These are phyloP conservation scores for Talaromyces sp. DNA, from an alignment of 2,329 filamentous ascomycete genomes.

Conservation along the genomic window DNA sequence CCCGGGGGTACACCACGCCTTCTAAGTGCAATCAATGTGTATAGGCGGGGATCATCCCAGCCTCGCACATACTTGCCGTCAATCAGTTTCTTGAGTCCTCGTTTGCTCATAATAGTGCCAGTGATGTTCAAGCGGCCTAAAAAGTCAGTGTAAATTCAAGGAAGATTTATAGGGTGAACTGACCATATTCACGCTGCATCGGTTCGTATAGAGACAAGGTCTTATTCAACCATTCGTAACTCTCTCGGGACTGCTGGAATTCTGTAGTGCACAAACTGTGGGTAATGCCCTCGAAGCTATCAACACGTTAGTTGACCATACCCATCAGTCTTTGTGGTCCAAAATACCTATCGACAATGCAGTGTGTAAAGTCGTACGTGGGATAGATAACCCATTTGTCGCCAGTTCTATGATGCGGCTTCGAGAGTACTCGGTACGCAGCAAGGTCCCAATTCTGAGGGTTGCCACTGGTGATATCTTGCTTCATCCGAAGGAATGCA, in stretches of 20 bases:
- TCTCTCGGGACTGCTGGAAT: conserved; percentile 78
- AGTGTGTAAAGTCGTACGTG: conserved; percentile 90
- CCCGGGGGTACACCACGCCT: conserved; percentile 83
- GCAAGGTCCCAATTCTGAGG: conserved; percentile 96
- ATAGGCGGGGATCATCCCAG: conserved; percentile 90
- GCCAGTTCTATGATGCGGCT: conserved; percentile 61
- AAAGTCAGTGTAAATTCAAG: background rate
- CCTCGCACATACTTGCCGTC: conserved; percentile 71
- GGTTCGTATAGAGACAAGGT: conserved; percentile 64
- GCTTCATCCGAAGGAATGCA: conserved; percentile 90
- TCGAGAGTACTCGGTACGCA: conserved; percentile 78
- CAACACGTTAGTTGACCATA: background rate
- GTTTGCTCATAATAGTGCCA: conserved; percentile 83
- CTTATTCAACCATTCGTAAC: conserved; percentile 74
- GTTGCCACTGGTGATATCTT: conserved; percentile 73
- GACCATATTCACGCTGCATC: conserved; percentile 85
- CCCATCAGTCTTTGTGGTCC: background rate
- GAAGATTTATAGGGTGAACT: fast-evolving
- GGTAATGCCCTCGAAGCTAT: conserved; percentile 90
- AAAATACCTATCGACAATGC: conserved; percentile 70
- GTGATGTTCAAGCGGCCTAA: conserved; percentile 65
- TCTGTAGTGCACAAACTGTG: conserved; percentile 93
- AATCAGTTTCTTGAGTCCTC: conserved; percentile 76
- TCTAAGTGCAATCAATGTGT: conserved; percentile 79
- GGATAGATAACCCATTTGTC: conserved; percentile 89